Evolutionary conservation across 805 yeast genomes (phyloP).

Genomic region (Clavispora asparagi): DNA sequence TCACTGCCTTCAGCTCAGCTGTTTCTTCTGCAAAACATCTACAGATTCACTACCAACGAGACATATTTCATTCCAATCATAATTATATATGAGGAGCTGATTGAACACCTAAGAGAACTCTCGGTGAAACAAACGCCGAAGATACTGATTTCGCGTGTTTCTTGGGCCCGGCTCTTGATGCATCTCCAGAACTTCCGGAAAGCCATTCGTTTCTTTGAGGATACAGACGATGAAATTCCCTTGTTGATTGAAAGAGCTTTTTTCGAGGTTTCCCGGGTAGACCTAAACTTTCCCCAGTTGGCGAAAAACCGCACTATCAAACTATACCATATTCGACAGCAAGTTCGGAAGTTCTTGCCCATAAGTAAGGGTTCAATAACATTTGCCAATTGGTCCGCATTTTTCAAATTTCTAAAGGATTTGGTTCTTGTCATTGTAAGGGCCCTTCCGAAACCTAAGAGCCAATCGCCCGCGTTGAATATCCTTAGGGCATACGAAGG

Average conservation of each 20-base stretch:
- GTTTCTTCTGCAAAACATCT: background rate
- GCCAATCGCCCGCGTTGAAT: background rate
- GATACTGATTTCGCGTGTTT: conserved; percentile 1
- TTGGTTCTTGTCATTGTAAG: background rate
- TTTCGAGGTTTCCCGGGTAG: conserved; percentile 13
- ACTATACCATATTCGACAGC: background rate
- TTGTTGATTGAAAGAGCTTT: conserved; percentile 7
- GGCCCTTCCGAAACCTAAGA: background rate
- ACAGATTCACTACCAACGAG: background rate
- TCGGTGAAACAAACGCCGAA: background rate
- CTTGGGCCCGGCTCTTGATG: conserved; percentile 9
- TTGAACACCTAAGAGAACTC: background rate
- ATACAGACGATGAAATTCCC: conserved; percentile 2
- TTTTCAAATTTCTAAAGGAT: background rate
- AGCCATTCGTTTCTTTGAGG: conserved; percentile 5
- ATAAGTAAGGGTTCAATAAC: conserved; percentile 1
- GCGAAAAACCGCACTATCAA: conserved; percentile 1
- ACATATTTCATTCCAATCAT: background rate
- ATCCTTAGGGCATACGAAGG: conserved; percentile 11
- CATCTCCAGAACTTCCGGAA: conserved; percentile 10
- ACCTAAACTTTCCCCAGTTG: conserved; percentile 6
- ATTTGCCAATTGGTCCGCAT: conserved; percentile 2
- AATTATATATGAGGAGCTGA: background rate
- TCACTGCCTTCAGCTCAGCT: background rate
- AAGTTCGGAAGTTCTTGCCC: conserved; percentile 3